Percentiles rank a stretch among this genome's conserved stretches.
Conservation (phyloP, 352 stramenopile species). For the Globisporangium echinulatum region DNA sequence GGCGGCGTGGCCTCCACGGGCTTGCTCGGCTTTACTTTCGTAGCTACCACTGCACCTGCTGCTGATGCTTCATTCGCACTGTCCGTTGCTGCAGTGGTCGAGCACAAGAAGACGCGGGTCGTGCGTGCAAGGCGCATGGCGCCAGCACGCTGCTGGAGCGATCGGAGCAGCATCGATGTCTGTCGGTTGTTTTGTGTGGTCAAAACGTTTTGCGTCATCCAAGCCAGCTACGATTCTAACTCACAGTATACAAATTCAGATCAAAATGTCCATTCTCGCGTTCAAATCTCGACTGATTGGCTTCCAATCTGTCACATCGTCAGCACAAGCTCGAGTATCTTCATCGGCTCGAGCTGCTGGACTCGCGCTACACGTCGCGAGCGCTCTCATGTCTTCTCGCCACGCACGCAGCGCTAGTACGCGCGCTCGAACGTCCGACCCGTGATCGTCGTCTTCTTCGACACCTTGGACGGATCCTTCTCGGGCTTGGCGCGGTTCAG, state of each 20-base stretch:
- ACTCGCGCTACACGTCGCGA: too few species aligned
- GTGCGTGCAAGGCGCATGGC: not conserved
- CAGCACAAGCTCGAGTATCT: too few species aligned
- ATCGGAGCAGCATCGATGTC: not conserved
- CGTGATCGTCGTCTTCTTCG: slow-evolving; percentile 91
- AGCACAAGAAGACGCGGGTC: not conserved
- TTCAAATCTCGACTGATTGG: too few species aligned
- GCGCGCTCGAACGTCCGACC: slow-evolving; percentile 86
- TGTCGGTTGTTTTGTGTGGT: not conserved
- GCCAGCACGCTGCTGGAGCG: not conserved
- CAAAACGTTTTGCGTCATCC: too few species aligned
- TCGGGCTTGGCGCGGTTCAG: slow-evolving; percentile 89
- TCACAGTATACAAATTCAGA: too few species aligned
- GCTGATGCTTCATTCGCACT: not conserved
- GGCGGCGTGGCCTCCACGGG: slow-evolving; percentile 3
- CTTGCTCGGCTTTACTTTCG: slow-evolving; percentile 8
- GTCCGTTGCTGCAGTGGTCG: not conserved
- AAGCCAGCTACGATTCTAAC: too few species aligned
- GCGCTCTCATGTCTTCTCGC: too few species aligned
- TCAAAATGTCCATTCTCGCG: too few species aligned
- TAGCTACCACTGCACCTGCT: not conserved
- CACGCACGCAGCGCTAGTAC: slow-evolving; percentile 16
- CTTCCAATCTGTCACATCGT: too few species aligned
- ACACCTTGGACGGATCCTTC: slow-evolving; percentile 82
- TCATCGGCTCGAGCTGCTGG: too few species aligned